phyloP scores from a whole-genome alignment of 495 filamentous ascomycete genomes.

The Aspergillus asperescens region DNA sequence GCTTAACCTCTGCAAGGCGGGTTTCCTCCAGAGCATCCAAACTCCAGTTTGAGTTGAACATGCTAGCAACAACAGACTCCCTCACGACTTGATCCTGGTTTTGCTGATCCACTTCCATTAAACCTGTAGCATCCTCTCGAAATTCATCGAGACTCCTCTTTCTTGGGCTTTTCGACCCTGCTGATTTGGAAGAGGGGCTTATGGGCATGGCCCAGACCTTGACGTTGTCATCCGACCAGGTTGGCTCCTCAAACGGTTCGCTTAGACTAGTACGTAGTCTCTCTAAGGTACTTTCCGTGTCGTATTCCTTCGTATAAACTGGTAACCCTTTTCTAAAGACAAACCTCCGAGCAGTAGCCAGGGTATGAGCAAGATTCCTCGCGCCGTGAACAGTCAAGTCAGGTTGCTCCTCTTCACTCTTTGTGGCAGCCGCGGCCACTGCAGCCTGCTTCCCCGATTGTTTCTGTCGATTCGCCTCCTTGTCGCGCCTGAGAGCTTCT shows the following conservation, averaged over 20 bases:
- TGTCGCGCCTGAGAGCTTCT: conserved; percentile 25
- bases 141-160: conserved; percentile 63
- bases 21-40: conserved; percentile 62
- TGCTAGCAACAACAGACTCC: conserved; percentile 60
- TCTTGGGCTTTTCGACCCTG: conserved; percentile 35
- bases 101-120: conserved; percentile 19
- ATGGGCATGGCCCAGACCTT: conserved; percentile 77
- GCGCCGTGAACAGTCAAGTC: conserved; percentile 68
- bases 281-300: conserved; percentile 33
- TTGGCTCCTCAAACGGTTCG: conserved; percentile 48
- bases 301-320: conserved; percentile 59
- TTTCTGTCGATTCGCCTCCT: conserved; percentile 32
- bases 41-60: conserved; percentile 78
- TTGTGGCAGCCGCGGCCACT: not conserved
- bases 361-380: conserved; percentile 66
- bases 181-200: conserved; percentile 21
- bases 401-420: conserved; percentile 15
- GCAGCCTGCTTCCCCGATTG: conserved; percentile 19
- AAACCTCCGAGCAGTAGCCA: conserved; percentile 80
- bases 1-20: conserved; percentile 56
- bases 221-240: conserved; percentile 69
- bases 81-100: conserved; percentile 46
- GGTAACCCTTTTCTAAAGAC: conserved; percentile 83
- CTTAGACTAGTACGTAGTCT: conserved; percentile 12
- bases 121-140: conserved; percentile 25